Evolutionary conservation across 805 yeast genomes (phyloP).

Genomic region (Pichia californica): DNA sequence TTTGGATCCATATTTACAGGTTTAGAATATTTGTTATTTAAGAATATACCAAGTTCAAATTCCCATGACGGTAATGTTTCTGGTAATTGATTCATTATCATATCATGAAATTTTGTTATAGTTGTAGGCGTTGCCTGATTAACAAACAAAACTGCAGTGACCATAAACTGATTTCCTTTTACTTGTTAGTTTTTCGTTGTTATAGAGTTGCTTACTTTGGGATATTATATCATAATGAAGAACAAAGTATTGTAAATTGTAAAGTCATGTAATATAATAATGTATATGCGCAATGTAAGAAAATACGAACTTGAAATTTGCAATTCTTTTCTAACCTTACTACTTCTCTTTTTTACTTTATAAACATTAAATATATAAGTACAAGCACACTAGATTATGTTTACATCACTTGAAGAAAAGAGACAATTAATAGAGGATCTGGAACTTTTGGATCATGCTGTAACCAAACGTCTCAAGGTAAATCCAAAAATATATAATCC

Average conservation of each 20-base stretch:
- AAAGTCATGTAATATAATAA: no score
- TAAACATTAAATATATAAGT: neutral
- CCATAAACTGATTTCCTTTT: conserved; percentile 21
- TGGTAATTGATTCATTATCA: conserved; percentile 62
- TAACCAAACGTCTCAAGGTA: conserved; percentile 51
- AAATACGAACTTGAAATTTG: no score
- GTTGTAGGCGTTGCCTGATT: conserved; percentile 49
- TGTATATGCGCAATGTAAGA: no score
- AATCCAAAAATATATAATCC: conserved; percentile 50
- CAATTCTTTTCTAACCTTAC: no score
- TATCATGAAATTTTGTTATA: conserved; percentile 65
- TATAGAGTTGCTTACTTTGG: no score
- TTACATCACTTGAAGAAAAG: conserved; percentile 30
- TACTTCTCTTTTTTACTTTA: neutral
- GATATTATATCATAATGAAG: no score
- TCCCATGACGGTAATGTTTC: conserved; percentile 57
- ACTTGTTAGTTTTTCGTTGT: no score
- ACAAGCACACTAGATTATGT: neutral
- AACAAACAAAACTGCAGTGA: conserved; percentile 34
- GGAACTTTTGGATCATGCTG: conserved; percentile 64
- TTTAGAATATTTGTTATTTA: conserved; percentile 51
- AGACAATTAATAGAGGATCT: conserved; percentile 50
- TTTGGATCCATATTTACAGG: conserved; percentile 33
- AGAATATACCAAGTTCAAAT: conserved; percentile 59
- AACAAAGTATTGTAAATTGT: no score